Conservation (phyloP, 2,329 filamentous ascomycete genomes). For the Pezicula radicicola region DNA sequence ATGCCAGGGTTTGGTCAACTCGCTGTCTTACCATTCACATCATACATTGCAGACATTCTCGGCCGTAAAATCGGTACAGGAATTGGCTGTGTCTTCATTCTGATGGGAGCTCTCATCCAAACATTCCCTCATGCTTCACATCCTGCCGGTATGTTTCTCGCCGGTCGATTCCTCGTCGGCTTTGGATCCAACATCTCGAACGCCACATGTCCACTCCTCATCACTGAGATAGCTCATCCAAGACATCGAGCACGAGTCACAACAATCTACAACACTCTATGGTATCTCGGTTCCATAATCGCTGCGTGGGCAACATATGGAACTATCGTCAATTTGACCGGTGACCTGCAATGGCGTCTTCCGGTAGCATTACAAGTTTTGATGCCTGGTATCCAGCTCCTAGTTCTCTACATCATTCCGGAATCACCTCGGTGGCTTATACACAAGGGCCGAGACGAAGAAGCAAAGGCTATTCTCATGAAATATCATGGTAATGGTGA, state of each 20-base stretch:
- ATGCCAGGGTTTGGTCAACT: conserved; percentile 43
- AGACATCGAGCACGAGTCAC: conserved; percentile 32
- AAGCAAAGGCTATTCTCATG: conserved; percentile 26
- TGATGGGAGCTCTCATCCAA: conserved; percentile 36
- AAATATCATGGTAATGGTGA: conserved; percentile 34
- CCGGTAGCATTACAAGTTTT: conserved; percentile 12
- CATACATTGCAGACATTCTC: conserved; percentile 40
- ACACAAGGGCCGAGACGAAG: conserved; percentile 11
- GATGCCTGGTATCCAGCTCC: conserved; percentile 14
- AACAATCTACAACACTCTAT: conserved; percentile 35
- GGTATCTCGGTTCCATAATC: conserved; percentile 27
- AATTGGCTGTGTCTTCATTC: conserved; percentile 36
- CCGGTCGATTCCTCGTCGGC: conserved; percentile 28
- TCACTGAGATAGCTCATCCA: conserved; percentile 33
- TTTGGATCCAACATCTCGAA: conserved; percentile 36
- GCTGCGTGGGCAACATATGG: conserved; percentile 17
- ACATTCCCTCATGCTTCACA: conserved; percentile 27
- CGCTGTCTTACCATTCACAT: conserved; percentile 38
- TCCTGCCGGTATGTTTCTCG: conserved; percentile 33
- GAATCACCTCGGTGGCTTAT: conserved; percentile 18
- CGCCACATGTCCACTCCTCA: conserved; percentile 32
- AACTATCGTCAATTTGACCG: conserved; percentile 8
- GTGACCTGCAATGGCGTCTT: conserved; percentile 10
- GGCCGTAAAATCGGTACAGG: conserved; percentile 41
- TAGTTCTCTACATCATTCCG: conserved; percentile 16